A percentile compares a stretch with the other conserved stretches of the same genome.
Evolutionary conservation across 2,329 filamentous ascomycete genomes (phyloP).

Genomic region (Tolypocladium album): DNA sequence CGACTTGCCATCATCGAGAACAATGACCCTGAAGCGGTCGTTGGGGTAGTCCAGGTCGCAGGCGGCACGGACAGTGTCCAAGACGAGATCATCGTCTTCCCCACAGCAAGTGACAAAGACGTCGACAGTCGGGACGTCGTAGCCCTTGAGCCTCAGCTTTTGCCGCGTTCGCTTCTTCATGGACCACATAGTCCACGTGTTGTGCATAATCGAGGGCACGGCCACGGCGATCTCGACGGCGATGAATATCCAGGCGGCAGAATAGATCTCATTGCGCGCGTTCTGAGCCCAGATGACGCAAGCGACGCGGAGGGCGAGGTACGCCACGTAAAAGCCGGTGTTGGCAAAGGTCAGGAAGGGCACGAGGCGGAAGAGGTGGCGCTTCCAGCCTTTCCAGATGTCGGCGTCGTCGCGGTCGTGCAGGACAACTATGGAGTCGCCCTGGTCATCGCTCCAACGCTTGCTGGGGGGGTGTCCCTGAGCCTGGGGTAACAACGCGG

Average conservation of each 20-base stretch:
- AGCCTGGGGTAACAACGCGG: constrained; percentile 24
- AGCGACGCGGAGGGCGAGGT: constrained; percentile 38
- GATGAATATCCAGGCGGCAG: constrained; percentile 47
- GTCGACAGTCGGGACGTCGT: constrained; percentile 42
- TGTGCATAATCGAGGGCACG: constrained; percentile 45
- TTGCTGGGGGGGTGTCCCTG: constrained; percentile 19
- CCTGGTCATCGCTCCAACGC: constrained; percentile 17
- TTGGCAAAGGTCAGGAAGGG: constrained; percentile 29
- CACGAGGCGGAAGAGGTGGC: constrained; percentile 25
- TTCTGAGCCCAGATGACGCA: constrained; percentile 43
- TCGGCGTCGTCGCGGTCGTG: constrained; percentile 31
- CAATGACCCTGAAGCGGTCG: constrained; percentile 40
- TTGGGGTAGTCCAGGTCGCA: constrained; percentile 43
- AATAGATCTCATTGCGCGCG: constrained; percentile 25
- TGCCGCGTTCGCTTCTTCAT: constrained; percentile 42
- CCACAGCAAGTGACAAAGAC: constrained; percentile 47
- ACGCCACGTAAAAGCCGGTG: constrained; percentile 31
- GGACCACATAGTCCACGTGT: constrained; percentile 45
- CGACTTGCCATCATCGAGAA: constrained; percentile 44
- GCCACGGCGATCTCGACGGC: constrained; percentile 41
- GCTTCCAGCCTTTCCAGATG: constrained; percentile 33
- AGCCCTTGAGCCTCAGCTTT: constrained; percentile 38
- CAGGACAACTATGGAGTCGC: constrained; percentile 24
- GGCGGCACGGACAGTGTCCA: constrained; percentile 46
- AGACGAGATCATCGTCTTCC: constrained; percentile 42